These are phyloP conservation scores for Nothophytophthora sp. DNA, from an alignment of 352 stramenopile species.

Conservation along the genomic window DNA sequence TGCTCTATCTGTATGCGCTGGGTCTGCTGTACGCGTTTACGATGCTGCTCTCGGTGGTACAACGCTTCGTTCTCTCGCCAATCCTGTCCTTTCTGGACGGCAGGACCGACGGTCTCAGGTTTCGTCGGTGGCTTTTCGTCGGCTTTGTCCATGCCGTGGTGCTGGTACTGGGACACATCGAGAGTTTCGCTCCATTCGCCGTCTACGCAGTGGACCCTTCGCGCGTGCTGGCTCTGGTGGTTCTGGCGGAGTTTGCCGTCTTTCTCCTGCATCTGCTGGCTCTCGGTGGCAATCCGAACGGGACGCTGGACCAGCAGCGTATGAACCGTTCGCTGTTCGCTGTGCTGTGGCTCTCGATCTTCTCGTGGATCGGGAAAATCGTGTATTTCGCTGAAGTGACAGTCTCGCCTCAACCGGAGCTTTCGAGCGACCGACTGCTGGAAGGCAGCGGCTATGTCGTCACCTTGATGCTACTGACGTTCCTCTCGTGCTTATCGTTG, in stretches of 20 bases:
- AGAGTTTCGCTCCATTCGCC: constrained; percentile 25
- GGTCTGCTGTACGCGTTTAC: constrained; percentile 54
- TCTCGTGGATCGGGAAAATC: constrained; percentile 71
- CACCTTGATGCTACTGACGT: constrained; percentile 43
- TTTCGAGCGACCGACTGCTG: constrained; percentile 49
- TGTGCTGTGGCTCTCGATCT: constrained; percentile 48
- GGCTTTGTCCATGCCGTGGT: constrained; percentile 36
- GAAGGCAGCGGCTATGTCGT: constrained; percentile 40
- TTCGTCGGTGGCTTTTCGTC: constrained; percentile 56
- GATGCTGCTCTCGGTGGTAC: constrained; percentile 35
- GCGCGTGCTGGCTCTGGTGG: constrained; percentile 49
- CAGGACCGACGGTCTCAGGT: constrained; percentile 24
- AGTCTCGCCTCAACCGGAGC: constrained; percentile 29
- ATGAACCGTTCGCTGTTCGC: constrained; percentile 63
- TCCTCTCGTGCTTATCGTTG: constrained; percentile 48
- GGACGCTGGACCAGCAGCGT: constrained; percentile 49
- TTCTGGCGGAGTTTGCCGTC: constrained; percentile 43
- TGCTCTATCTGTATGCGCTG: constrained; percentile 58
- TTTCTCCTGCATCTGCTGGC: constrained; percentile 53
- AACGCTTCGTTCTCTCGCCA: constrained; percentile 37
- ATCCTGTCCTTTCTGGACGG: constrained; percentile 26
- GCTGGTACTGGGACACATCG: constrained; percentile 39
- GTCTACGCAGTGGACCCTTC: constrained; percentile 22
- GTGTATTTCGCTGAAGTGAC: constrained; percentile 55
- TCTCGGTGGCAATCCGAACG: constrained; percentile 38